Evolutionary conservation across 1,284 basidiomycete species (phyloP).

Genomic region (Cryptococcus jaspeensis): DNA sequence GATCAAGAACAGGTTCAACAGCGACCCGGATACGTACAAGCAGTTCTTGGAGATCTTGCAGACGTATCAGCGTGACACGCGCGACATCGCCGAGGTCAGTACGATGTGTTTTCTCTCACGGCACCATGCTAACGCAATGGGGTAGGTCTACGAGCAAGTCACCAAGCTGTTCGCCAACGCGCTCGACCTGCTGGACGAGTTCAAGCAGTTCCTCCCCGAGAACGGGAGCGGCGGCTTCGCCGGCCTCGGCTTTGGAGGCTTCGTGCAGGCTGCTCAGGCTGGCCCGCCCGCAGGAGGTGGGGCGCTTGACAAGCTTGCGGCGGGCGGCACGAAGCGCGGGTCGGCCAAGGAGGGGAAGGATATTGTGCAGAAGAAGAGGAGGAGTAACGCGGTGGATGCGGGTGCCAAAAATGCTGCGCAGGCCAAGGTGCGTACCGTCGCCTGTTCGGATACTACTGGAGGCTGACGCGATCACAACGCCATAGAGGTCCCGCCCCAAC

Average conservation of each 20-base stretch:
- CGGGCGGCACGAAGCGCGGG: conserved; percentile 30
- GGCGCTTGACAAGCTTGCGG: conserved; percentile 15
- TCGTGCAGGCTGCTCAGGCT: conserved; percentile 30
- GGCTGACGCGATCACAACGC: neutral
- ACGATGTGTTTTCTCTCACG: neutral
- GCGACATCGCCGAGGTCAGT: conserved; percentile 80
- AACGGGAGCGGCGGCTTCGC: conserved; percentile 37
- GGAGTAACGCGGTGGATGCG: conserved; percentile 11
- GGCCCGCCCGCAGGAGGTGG: conserved; percentile 2
- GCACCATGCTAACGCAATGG: neutral
- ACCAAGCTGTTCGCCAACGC: conserved; percentile 88
- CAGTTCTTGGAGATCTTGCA: conserved; percentile 97
- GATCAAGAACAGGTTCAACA: conserved; percentile 92
- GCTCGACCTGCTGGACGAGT: conserved; percentile 89
- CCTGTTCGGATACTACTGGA: neutral
- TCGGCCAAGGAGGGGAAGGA: conserved; percentile 41
- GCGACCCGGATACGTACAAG: conserved; percentile 94
- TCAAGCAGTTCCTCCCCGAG: conserved; percentile 92
- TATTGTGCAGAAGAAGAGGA: conserved; percentile 41
- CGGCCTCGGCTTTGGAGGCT: conserved; percentile 40
- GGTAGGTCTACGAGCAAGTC: conserved; percentile 87
- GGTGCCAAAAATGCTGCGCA: conserved; percentile 47
- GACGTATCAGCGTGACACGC: conserved; percentile 93
- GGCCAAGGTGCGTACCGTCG: conserved; percentile 21
- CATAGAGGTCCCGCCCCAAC: conserved; percentile 21